Evolutionary conservation across 129 eudicot genomes (phyloP), one percentile per base, ranked within the genome.

Genomic region (Flaveria robusta): DNA sequence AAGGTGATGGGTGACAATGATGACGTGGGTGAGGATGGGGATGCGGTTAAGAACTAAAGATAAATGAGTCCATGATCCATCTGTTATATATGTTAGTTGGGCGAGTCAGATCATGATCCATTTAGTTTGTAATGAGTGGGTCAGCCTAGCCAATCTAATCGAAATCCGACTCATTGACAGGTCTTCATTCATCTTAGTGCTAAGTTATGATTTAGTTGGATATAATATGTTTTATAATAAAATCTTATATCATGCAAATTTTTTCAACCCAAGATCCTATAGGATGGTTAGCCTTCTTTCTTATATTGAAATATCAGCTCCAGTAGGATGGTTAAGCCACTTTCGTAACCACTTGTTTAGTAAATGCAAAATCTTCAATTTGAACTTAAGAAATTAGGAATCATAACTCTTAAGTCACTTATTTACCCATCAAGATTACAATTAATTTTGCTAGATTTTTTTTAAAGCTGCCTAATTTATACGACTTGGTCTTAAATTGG

Each of bases 161-260:
- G 39, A 59, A 26, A 59, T 59, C 34, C n/a, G 3, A 59, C 66
- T 59, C 66, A 59, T 59, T 59, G 56, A 23, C 26, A 70, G 34
- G 63, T 52, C 45, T 9, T 68, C 42, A 69, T 16, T 27, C 34
- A 69, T 46, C 74, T 46, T 59, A 12, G 42, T 69, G 74, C 23
- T 24, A 22, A 69, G 59, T 24, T 69, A 22, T 69, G 59, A 45
- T 69, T 69, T 63, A 15, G 68, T 26, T 15, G 51, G 54, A 47
- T 24, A 69, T 45, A 24, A 68, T 47, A 7, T 46, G 22, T 69
- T 69, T 26, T 22, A 24, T 18, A 45, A 43, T 3, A 23, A 23
- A 29, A 43, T 26, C 58, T 45, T 22, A 22, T 27, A 46, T 67
- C 55, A 67, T 42, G 22, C 55, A 42, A 67, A 45, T 19, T 37